phyloP scores from a whole-genome alignment of 257 asterid genomes.

The Fraxinus americana region DNA sequence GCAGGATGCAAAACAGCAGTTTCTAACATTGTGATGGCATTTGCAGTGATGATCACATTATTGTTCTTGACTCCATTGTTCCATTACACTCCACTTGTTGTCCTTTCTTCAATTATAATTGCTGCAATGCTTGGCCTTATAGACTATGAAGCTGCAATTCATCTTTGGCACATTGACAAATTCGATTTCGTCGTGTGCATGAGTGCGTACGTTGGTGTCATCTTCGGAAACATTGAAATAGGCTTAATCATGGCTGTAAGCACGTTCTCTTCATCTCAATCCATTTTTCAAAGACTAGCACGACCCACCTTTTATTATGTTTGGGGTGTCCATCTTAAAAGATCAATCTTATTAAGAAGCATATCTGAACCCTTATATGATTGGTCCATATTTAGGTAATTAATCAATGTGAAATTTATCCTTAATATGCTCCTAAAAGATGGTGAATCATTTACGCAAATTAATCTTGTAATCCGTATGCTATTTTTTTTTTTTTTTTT shows the following conservation, averaged over 20 bases:
- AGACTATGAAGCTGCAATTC: constrained; percentile 88
- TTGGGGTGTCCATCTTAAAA: no score
- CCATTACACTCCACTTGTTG: constrained; percentile 90
- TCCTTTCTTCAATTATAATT: constrained; percentile 73
- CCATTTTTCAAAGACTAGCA: neutral
- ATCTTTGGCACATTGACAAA: constrained; percentile 84
- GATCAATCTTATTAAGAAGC: no score
- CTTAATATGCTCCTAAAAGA: no score
- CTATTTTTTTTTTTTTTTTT: no score
- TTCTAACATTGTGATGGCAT: constrained; percentile 91
- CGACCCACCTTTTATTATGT: neutral
- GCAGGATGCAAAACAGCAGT: constrained; percentile 98
- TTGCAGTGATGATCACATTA: constrained; percentile 84
- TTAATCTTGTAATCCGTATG: no score
- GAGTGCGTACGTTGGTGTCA: constrained; percentile 76
- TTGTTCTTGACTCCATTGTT: constrained; percentile 76
- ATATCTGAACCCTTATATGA: no score
- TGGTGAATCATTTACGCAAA: no score
- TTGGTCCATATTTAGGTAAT: no score
- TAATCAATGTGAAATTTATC: no score
- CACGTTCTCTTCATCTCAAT: neutral
- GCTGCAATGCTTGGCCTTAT: constrained; percentile 97
- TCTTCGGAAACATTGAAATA: constrained; percentile 74
- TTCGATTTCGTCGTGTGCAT: constrained; percentile 89
- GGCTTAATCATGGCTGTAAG: constrained; percentile 81